Evolutionary conservation across 2,329 filamentous ascomycete genomes (phyloP), one percentile per base, ranked within the genome.

Genomic region (Trichoderma citrinoviride): DNA sequence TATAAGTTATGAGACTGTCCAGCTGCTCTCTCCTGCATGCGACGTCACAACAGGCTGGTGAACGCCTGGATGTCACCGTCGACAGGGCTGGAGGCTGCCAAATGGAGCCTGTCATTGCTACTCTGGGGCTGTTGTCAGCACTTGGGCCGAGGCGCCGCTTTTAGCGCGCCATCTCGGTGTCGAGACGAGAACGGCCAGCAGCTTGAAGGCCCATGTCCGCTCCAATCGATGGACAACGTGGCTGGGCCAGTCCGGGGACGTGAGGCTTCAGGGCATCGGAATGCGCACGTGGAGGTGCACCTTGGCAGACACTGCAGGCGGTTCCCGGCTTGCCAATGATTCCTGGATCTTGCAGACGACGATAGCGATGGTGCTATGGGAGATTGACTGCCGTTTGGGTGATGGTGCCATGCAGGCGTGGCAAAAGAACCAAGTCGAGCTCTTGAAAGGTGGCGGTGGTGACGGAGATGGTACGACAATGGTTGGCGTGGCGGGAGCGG

Each of bases 221-320:
- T 56, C 74, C 73, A 75, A 75, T 76, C 60, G 68, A 73, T 70
- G 60, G 62, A 64, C 60, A 74, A 73, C 70, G 69, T 73, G 72
- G 62, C 55, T 67, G n/a, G 66, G 64, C 67, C 57, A 57, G 40
- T 47, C 56, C 23, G 56, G 56, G 69, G 69, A 37, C 7, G 44
- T 27, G 46, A 66, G 53, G 29, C 43, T 50, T 46, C n/a, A 49
- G 17, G 15, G 27, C 29, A 41, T 33, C 61, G 40, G 41, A 21
- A 14, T 25, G 46, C 46, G 44, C 61, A 64, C 61, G 61, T 58
- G 54, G 46, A 56, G 23, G 29, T 43, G 44, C 43, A 49, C 52
- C 14, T 54, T 53, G 60, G 60, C 49, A 44, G 49, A 14, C 17
- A 17, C 29, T 41, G 19, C 19, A 46, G 40, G 40, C 19, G 49